Evolutionary conservation across 345 rosid genomes (phyloP).

Genomic region (Syzygium jambos): DNA sequence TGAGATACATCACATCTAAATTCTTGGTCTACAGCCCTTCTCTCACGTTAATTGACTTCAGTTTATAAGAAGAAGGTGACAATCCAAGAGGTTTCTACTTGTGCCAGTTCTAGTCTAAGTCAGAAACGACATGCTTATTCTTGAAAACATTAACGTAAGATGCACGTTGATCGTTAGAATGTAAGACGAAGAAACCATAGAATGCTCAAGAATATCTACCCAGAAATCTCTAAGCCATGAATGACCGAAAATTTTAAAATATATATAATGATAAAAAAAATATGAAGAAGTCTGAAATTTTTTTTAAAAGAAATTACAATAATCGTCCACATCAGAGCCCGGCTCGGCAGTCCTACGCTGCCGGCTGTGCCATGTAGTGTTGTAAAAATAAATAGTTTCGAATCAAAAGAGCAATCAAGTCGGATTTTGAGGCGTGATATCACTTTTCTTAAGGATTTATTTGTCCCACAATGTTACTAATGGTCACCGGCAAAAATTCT

Average conservation of each 20-base stretch:
- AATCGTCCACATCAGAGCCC: no score
- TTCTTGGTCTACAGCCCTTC: background rate
- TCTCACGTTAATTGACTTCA: background rate
- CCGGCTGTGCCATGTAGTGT: fast-evolving
- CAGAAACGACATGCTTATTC: background rate
- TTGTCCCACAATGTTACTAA: no score
- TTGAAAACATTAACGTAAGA: background rate
- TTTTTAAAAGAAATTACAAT: no score
- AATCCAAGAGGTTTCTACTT: background rate
- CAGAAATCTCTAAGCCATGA: background rate
- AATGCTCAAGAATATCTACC: background rate
- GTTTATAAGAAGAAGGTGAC: background rate
- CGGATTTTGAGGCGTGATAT: no score
- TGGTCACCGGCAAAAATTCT: no score
- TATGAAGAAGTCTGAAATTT: no score
- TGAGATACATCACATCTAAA: background rate
- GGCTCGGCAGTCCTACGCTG: no score
- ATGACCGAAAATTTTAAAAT: background rate
- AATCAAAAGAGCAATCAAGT: no score
- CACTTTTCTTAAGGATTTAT: no score
- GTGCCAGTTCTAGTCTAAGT: background rate
- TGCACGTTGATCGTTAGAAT: background rate
- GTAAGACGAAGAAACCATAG: background rate
- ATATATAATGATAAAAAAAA: no score
- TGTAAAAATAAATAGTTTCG: no score